phyloP scores from a whole-genome alignment of 2,329 filamentous ascomycete species.

The Dactylellina sp. region DNA sequence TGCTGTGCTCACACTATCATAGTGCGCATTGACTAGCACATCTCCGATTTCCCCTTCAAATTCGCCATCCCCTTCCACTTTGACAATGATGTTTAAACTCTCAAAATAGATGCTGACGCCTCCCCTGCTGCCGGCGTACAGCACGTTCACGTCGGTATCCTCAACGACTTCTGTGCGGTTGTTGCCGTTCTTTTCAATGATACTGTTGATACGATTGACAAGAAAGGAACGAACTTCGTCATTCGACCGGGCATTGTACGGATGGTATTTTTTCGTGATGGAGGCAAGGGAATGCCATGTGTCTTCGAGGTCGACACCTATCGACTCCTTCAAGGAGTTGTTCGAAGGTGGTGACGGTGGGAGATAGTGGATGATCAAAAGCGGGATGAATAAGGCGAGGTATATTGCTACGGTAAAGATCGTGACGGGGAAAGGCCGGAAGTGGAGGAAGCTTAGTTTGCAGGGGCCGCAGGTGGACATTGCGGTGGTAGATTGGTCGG shows the following conservation, averaged over 20 bases:
- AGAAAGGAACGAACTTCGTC: slow-evolving; percentile 83
- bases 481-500: slow-evolving; percentile 11
- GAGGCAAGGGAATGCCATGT: slow-evolving; percentile 86
- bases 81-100: slow-evolving; percentile 90
- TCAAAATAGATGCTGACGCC: slow-evolving; percentile 80
- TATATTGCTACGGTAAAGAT: slow-evolving; percentile 82
- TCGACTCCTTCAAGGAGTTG: slow-evolving; percentile 49
- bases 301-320: slow-evolving; percentile 81
- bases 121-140: slow-evolving; percentile 68
- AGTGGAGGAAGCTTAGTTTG: slow-evolving; percentile 64
- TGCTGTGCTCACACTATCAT: slow-evolving; percentile 91
- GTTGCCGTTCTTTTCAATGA: slow-evolving; percentile 68
- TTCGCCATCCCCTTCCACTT: slow-evolving; percentile 85
- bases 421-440: slow-evolving; percentile 83
- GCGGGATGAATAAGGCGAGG: slow-evolving; percentile 77
- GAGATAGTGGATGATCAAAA: slow-evolving; percentile 79
- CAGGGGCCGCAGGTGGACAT: slow-evolving; percentile 50
- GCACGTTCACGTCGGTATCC: slow-evolving; percentile 82
- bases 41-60: slow-evolving; percentile 79
- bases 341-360: slow-evolving; percentile 66
- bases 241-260: slow-evolving; percentile 87
- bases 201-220: slow-evolving; percentile 75
- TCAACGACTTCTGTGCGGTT: slow-evolving; percentile 70
- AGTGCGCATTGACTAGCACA: slow-evolving; percentile 93
- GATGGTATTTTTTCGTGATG: slow-evolving; percentile 80